Evolutionary conservation across 108 stramenopile genomes (phyloP).

Genomic region (Nitzschia inconspicua): DNA sequence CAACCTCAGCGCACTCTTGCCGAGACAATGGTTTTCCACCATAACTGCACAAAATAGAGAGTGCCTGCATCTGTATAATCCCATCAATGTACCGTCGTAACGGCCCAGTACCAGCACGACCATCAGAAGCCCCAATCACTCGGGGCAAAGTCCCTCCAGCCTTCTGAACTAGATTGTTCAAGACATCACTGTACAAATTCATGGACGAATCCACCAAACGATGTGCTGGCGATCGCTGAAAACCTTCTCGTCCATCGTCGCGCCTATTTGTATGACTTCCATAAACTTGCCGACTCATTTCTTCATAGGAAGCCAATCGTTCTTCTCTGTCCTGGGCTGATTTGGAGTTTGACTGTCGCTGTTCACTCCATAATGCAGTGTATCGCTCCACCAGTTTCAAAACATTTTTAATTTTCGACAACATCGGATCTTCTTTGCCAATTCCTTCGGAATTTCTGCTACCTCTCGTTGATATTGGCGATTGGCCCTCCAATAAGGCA

Average conservation of each 20-base stretch:
- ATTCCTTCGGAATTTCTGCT: background rate
- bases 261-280: conserved; percentile 2
- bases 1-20: conserved; percentile 55
- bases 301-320: conserved; percentile 48
- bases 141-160: conserved; percentile 55
- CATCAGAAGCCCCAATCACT: conserved; percentile 53
- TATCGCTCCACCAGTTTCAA: conserved; percentile 58
- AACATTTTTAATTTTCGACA: conserved; percentile 38
- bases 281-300: conserved; percentile 34
- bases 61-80: conserved; percentile 68
- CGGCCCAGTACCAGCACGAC: conserved; percentile 75
- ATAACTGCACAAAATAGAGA: conserved; percentile 65
- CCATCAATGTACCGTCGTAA: conserved; percentile 83
- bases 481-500: conserved; percentile 43
- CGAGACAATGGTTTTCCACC: conserved; percentile 51
- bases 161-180: conserved; percentile 36
- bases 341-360: conserved; percentile 35
- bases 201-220: conserved; percentile 72
- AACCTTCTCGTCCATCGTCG: conserved; percentile 47
- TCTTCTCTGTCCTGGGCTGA: conserved; percentile 63
- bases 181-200: conserved; percentile 60
- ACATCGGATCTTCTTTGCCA: conserved; percentile 11
- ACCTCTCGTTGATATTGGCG: background rate
- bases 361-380: conserved; percentile 46
- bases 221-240: conserved; percentile 71